These are phyloP conservation scores for Pisolithus microcarpus DNA, from an alignment of 768 basidiomycete genomes.

Conservation along the genomic window DNA sequence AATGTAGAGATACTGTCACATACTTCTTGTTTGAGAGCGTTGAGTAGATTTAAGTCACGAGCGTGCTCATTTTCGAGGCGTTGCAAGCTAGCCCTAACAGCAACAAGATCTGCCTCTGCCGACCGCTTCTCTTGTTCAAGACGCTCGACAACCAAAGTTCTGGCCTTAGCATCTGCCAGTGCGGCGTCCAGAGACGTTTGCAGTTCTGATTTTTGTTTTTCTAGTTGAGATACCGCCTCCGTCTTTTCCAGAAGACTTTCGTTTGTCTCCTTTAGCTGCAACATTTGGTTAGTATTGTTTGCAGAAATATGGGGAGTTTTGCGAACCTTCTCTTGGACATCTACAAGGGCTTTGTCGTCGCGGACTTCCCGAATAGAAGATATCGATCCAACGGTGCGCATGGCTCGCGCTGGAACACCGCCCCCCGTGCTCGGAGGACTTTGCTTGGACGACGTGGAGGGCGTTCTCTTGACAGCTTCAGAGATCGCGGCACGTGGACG, in stretches of 20 bases:
- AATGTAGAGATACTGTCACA: conserved; percentile 10
- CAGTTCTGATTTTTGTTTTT: conserved; percentile 44
- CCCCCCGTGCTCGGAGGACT: conserved; percentile 21
- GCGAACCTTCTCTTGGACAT: conserved; percentile 53
- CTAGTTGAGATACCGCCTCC: conserved; percentile 42
- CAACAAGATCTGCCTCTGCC: conserved; percentile 43
- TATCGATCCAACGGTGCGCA: conserved; percentile 52
- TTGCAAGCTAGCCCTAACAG: conserved; percentile 35
- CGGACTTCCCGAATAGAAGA: conserved; percentile 70
- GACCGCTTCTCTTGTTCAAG: conserved; percentile 43
- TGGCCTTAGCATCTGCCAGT: conserved; percentile 42
- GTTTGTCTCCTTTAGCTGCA: conserved; percentile 54
- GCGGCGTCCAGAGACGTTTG: conserved; percentile 43
- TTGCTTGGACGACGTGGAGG: conserved; percentile 36
- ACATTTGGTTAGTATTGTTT: background rate
- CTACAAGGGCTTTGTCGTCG: conserved; percentile 49
- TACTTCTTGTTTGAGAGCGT: conserved; percentile 47
- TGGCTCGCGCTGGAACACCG: conserved; percentile 32
- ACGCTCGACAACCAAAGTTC: conserved; percentile 35
- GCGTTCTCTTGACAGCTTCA: conserved; percentile 52
- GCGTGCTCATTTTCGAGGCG: conserved; percentile 26
- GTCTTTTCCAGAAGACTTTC: conserved; percentile 49
- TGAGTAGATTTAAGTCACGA: conserved; percentile 27
- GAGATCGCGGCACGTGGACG: conserved; percentile 65
- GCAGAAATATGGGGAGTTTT: background rate